These are phyloP conservation scores for Fusarium nematophilum DNA, from an alignment of 2,329 filamentous ascomycete genomes.

Conservation along the genomic window DNA sequence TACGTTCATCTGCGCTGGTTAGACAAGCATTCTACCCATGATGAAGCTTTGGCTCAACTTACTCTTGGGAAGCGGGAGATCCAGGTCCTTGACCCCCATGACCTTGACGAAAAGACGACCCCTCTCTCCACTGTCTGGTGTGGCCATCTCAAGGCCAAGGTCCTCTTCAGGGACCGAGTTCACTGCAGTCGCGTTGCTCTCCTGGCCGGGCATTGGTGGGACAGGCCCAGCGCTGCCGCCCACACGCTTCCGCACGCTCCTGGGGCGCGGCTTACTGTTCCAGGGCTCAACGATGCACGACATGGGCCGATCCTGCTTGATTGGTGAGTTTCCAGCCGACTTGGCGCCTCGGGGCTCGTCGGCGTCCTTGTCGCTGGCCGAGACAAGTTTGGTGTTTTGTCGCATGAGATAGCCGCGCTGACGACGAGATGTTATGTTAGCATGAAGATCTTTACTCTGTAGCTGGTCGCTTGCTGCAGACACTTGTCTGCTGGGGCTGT, in stretches of 20 bases:
- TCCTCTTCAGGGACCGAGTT: constrained; percentile 78
- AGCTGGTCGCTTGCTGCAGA: constrained; percentile 46
- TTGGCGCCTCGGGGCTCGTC: constrained; percentile 66
- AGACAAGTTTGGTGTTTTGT: constrained; percentile 96
- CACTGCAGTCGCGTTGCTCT: constrained; percentile 78
- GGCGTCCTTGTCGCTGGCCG: constrained; percentile 83
- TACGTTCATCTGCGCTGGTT: constrained; percentile 76
- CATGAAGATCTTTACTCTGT: constrained; percentile 52
- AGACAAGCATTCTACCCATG: constrained; percentile 20
- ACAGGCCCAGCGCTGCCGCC: constrained; percentile 67
- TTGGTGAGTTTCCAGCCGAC: constrained; percentile 74
- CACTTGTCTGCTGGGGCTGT: constrained; percentile 58
- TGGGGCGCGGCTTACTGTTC: constrained; percentile 82
- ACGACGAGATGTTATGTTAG: constrained; percentile 72
- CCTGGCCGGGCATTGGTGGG: constrained; percentile 88
- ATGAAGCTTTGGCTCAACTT: constrained; percentile 54
- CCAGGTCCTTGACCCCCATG: constrained; percentile 96
- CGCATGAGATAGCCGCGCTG: constrained; percentile 99
- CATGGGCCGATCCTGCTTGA: constrained; percentile 83
- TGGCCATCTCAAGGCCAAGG: constrained; percentile 62
- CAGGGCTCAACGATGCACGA: constrained; percentile 98
- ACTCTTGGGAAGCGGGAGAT: constrained; percentile 91
- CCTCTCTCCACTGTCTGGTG: constrained; percentile 85
- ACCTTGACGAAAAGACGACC: constrained; percentile 97
- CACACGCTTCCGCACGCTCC: constrained; percentile 67